A percentile compares a stretch with the other conserved stretches of the same genome.
Conservation (phyloP, 768 basidiomycete genomes). For the Trametopsis cervina region DNA sequence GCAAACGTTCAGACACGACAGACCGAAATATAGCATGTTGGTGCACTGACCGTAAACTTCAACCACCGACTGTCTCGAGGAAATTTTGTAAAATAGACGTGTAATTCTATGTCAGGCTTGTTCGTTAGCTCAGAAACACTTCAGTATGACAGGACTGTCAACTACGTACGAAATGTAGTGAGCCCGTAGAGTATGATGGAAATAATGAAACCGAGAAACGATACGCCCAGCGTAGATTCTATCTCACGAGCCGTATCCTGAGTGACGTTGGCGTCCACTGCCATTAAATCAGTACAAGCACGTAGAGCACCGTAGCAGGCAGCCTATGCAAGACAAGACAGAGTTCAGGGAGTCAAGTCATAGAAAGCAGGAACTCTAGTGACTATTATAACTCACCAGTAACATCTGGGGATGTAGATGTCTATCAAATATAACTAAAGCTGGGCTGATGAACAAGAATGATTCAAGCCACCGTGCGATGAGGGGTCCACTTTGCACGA, state of each 20-base stretch:
- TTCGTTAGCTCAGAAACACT: no score
- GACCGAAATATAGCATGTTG: no score
- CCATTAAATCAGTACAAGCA: not conserved
- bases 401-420: not conserved
- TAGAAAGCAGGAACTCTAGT: no score
- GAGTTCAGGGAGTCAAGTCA: no score
- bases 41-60: not conserved
- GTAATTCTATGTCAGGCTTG: conserved; percentile 13
- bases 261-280: not conserved
- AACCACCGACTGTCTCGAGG: not conserved
- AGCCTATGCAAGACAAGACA: no score
- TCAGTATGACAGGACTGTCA: no score
- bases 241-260: not conserved
- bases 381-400: not conserved
- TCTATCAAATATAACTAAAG: not conserved
- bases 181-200: conserved; percentile 19
- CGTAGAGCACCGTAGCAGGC: not conserved
- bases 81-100: conserved; percentile 14
- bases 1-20: no score
- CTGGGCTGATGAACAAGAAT: not conserved
- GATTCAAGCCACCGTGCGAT: no score
- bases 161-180: conserved; percentile 21
- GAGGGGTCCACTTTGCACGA: no score
- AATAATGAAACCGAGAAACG: conserved; percentile 23
- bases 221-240: conserved; percentile 18